Percentiles rank a stretch among this genome's conserved stretches.
phyloP scores from a whole-genome alignment of 2,329 filamentous ascomycete species.

The Penicillium sp. region DNA sequence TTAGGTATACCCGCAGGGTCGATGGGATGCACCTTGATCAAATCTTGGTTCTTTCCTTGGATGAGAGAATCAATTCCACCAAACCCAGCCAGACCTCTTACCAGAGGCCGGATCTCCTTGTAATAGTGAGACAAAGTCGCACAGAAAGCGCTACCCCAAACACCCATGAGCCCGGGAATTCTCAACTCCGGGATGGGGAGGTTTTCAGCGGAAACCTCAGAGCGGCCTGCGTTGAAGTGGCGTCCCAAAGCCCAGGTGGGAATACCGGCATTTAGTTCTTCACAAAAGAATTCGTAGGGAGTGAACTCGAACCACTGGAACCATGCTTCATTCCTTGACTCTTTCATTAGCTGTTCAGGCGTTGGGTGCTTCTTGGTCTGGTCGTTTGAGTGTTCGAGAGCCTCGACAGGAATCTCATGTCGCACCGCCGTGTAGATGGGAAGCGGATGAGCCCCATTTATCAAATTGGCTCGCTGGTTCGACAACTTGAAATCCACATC shows the following conservation, averaged over 20 bases:
- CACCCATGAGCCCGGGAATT: conserved; percentile 79
- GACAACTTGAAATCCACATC: conserved; percentile 86
- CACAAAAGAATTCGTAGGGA: conserved; percentile 92
- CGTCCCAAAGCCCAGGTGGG: conserved; percentile 92
- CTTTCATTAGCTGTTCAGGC: conserved; percentile 44
- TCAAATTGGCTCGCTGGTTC: conserved; percentile 74
- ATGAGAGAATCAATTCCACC: conserved; percentile 77
- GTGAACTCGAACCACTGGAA: conserved; percentile 99
- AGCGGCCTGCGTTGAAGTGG: conserved; percentile 71
- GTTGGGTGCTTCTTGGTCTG: conserved; percentile 27
- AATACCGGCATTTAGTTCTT: conserved; percentile 87
- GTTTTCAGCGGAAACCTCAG: conserved; percentile 62
- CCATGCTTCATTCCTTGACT: conserved; percentile 69
- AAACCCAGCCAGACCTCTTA: conserved; percentile 74
- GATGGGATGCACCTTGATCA: conserved; percentile 91
- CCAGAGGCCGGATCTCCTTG: conserved; percentile 80
- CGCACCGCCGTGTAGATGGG: conserved; percentile 95
- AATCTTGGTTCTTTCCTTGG: conserved; percentile 75
- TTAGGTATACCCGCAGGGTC: conserved; percentile 90
- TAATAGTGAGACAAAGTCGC: conserved; percentile 96
- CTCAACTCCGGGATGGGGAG: conserved; percentile 78
- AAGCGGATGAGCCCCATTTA: conserved; percentile 76
- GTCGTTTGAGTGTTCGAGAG: conserved; percentile 46
- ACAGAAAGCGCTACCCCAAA: conserved; percentile 97
- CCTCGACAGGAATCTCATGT: conserved; percentile 75